Evolutionary conservation across 208 protist genomes (phyloP).

Genomic region (Trypanosoma platydactyli): DNA sequence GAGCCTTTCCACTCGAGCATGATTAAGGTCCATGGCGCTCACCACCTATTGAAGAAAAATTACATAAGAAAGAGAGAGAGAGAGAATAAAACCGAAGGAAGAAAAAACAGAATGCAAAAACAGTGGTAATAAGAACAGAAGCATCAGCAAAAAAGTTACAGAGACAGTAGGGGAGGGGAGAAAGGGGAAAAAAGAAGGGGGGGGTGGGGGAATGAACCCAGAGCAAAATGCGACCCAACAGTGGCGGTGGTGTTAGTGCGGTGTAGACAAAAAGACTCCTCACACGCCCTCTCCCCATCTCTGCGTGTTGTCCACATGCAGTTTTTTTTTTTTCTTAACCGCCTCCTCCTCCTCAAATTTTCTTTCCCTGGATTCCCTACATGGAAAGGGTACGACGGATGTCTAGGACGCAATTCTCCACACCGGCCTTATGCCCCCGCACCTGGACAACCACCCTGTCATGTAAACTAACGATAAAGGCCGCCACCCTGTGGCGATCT

Average conservation of each 20-base stretch:
- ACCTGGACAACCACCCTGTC: conserved; percentile 8
- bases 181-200: not conserved
- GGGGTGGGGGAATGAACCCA: not conserved
- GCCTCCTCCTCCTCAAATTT: not conserved
- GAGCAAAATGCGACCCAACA: not conserved
- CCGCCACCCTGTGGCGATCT: conserved; percentile 11
- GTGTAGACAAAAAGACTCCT: no score
- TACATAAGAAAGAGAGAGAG: not conserved
- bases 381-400: conserved; percentile 11
- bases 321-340: not conserved
- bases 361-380: not conserved
- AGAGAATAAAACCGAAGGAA: conserved; percentile 23
- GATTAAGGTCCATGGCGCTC: conserved; percentile 38
- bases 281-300: no score
- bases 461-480: not conserved
- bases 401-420: conserved; percentile 16
- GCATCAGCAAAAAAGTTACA: not conserved
- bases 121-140: not conserved
- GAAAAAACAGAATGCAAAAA: not conserved
- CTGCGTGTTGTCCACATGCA: no score
- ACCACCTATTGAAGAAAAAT: conserved; percentile 3
- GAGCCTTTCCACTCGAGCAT: conserved; percentile 77
- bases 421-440: conserved; percentile 12
- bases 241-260: not conserved
- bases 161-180: not conserved